Conservation (phyloP, 202 grass and related monocot species). For the Zoysia matrella region DNA sequence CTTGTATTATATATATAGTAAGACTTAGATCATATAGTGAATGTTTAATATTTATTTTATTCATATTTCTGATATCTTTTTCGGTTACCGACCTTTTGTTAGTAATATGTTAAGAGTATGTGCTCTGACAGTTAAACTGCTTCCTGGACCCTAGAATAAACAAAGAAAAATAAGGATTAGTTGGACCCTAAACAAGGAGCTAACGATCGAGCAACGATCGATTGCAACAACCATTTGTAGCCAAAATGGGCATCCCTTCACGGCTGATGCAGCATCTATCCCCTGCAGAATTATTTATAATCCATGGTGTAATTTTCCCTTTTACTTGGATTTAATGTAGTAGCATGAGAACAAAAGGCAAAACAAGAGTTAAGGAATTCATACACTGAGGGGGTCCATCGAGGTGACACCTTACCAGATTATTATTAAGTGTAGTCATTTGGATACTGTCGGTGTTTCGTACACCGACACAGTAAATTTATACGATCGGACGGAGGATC, state of each 20-base stretch:
- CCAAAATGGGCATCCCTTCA: conserved; percentile 62
- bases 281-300: conserved; percentile 42
- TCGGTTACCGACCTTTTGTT: too few species aligned
- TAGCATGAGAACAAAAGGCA: conserved; percentile 47
- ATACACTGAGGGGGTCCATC: conserved; percentile 32
- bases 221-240: conserved; percentile 53
- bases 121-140: conserved; percentile 38
- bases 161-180: conserved; percentile 28
- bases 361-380: conserved; percentile 41
- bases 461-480: too few species aligned
- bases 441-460: too few species aligned
- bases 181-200: conserved; percentile 36
- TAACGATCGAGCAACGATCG: conserved; percentile 55
- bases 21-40: too few species aligned
- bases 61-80: too few species aligned
- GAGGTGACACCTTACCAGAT: conserved; percentile 46
- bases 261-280: conserved; percentile 51
- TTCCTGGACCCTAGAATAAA: conserved; percentile 38
- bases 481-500: too few species aligned
- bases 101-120: conserved; percentile 35
- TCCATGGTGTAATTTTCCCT: conserved; percentile 23
- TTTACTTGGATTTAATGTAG: conserved; percentile 24
- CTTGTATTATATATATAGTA: too few species aligned
- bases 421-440: too few species aligned
- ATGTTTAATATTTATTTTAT: too few species aligned